Evolutionary conservation across 306 rosid species (phyloP), one percentile per base, ranked within the genome.

Genomic region (Pyrus betulifolia): DNA sequence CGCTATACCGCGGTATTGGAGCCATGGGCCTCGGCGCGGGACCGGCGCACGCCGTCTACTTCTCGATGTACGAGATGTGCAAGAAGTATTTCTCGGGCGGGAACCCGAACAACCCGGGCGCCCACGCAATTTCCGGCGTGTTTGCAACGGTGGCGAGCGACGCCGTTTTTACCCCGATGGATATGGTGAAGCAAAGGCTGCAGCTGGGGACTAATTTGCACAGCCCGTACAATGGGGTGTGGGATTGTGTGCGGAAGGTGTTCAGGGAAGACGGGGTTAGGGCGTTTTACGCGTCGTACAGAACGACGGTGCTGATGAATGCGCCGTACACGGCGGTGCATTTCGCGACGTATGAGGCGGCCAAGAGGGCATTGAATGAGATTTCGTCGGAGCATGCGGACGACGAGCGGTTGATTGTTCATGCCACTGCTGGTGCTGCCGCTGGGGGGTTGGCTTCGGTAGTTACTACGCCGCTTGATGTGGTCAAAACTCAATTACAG

Each of bases 21-120:
- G 98, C 98, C 6, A 93, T 93, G 96, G 94, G 87, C 51, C 93
- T 93, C 5, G 98, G 98, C 45, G 98, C 98, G 1, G 98, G 98
- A 2, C 98, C 98, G 2, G 96, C 98, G 15, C 98, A 93, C 52
- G 98, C 98, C 1, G 93, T 93, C 31, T 90, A 93, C 78, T 93
- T 93, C 62, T 90, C 94, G 5, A 78, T 87, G 31, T 90, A 90
- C 58, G 98, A 93, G 81, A 31, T 74, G 18, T 81, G 86, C 60
- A 93, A 93, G 87, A 86, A 89, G 69, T 82, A 46, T 4, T 89
- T 93, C 51, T 88, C 94, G 3, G 69, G 71, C 0, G 90, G 93
- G 25, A 80, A 83, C 68, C 89, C 89, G 12, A 82, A 79, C 33
- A 85, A 85, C 28, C 70, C 89, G 5, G 77, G 31, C 2, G 94